Base-by-base conservation (phyloP, 768 basidiomycete species). In the Rhizopogon vinicolor region DNA sequence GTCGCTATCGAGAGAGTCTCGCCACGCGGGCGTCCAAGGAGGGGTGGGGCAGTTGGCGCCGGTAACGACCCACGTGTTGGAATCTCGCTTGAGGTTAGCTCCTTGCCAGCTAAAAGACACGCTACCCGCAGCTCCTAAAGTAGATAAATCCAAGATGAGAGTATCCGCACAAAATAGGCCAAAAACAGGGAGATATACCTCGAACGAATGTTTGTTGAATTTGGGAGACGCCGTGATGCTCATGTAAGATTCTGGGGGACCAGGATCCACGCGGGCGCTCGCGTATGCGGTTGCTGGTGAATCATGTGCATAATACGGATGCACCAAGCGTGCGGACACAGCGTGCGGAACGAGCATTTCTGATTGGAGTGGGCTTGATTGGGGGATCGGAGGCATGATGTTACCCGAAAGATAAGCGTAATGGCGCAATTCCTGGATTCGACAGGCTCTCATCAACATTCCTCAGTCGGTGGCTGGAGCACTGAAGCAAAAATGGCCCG, bases 71-170 rank as follows among this genome's bases (percentile, higher is more conserved):
- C 65, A 3, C 65, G 65, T 1, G 61, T 56, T 29, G 66, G 62
- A 56, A 69, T 68, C 58, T 71, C 68, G 1, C 68, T 65, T 2
- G 81, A 82, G 3, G 72, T 74, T 48, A 80, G 70, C 57, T 80
- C 78, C 40, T 76, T 75, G 0, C 75, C 71, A 41, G 70, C 67
- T n/a, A 70, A 64, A 35, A 73, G 56, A 53, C 59, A 77, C 0
- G 80, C 79, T 44, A 82, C 59, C 44, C 80, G 80, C 41, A 82
- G 74, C 68, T 83, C 82, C 82, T 83, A 57, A 18, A 51, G 48
- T 33, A 7, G 31, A 48, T 2, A 51, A 41, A 19, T 35, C 9
- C 44, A 1, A 56, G 39, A 33, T 48, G 18, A 49, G 51, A 53
- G 37, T 31, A 29, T 28, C 44, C 50, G 22, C 46, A 31, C 13